phyloP scores from a whole-genome alignment of 163 green algal genomes.

The Scenedesmus sp. region DNA sequence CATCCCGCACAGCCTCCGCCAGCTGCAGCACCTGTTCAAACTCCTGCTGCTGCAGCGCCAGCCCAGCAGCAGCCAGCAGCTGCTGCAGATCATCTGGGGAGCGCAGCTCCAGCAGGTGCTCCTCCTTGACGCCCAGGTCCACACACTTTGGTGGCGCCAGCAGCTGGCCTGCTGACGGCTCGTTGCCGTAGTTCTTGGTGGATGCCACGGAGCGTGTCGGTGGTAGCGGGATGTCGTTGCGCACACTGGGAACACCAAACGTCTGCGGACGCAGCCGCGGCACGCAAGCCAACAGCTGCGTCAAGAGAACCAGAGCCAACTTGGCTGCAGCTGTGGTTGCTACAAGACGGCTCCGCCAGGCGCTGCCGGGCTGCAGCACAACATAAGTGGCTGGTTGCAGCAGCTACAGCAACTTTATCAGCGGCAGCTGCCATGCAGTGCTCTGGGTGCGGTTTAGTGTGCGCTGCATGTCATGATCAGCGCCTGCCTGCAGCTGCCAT shows the following conservation, averaged over 20 bases:
- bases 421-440: background rate
- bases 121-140: conserved; percentile 73
- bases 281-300: background rate
- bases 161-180: conserved; percentile 76
- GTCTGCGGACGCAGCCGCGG: conserved; percentile 1
- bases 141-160: conserved; percentile 68
- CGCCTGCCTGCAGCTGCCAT: background rate
- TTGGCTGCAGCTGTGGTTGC: background rate
- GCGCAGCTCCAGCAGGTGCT: conserved; percentile 65
- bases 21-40: conserved; percentile 70
- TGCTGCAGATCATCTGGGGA: conserved; percentile 52
- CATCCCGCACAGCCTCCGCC: conserved; percentile 56
- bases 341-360: background rate
- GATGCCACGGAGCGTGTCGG: conserved; percentile 69
- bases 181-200: conserved; percentile 82
- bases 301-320: too few species aligned
- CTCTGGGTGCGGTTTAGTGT: background rate
- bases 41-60: conserved; percentile 57
- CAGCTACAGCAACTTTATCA: background rate
- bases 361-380: background rate
- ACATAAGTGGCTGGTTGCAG: background rate
- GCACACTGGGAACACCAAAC: conserved; percentile 72
- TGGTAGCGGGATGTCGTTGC: conserved; percentile 70
- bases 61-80: conserved; percentile 64
- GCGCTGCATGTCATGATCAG: background rate